Evolutionary conservation across 1,284 basidiomycete species (phyloP), one percentile per base, ranked within the genome.

Genomic region (Moesziomyces parantarcticus): DNA sequence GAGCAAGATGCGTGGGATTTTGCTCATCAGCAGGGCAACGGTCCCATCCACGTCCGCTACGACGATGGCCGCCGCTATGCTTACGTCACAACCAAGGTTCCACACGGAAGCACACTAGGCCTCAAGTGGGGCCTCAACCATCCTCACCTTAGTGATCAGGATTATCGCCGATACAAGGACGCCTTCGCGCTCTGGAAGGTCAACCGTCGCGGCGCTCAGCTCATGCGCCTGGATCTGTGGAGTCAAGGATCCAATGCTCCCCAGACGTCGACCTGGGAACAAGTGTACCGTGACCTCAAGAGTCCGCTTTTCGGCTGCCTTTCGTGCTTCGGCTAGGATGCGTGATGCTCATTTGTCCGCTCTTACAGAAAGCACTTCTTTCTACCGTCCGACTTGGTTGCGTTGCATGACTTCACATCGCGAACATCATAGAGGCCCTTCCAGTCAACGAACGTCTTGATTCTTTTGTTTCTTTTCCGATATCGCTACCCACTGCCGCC

Each of bases 131-230:
- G 40, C 4, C 36, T 54, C 10, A 13, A 21, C 11, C 39, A 45
- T 34, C 36, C 36, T 18, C 14, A 47, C 44, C 20, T 14, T 11
- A 22, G 8, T 21, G 14, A 18, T 16, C 18, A 8, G 36, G 36
- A 16, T 16, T 18, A 14, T 18, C 14, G 36, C 14, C 36, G 36
- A 6, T 5, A 22, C 2, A 41, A 22, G 41, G 52, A 47, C 16
- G 44, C 23, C 20, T 46, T 47, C 14, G 52, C 52, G 0, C 22
- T 41, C 25, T 54, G 44, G 52, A 34, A 41, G 16, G 40, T 54
- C 52, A 29, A 29, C 3, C 18, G 32, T 39, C 29, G 40, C 13
- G 16, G 36, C 10, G 34, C 20, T 36, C 36, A 40, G 44, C 25
- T 54, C 1, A 34, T 47, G 20, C 18, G 34, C 4, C n/a, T 54